Percentiles rank a stretch among this genome's conserved stretches.
These are phyloP conservation scores for Prunus kanzakura DNA, from an alignment of 306 rosid genomes.

Conservation along the genomic window DNA sequence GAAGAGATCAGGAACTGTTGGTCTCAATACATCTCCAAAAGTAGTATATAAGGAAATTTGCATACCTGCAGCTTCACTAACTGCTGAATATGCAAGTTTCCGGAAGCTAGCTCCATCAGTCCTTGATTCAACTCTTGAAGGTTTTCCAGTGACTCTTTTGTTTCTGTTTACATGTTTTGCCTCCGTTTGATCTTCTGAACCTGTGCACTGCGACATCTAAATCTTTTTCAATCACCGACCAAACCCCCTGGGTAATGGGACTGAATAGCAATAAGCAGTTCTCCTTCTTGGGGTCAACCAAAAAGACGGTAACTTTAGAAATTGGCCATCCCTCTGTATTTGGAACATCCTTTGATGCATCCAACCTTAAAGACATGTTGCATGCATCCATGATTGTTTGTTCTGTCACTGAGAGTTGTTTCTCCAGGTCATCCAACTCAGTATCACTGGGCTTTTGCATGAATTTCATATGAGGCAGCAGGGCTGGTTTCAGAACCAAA, in stretches of 20 bases:
- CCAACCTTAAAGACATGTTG: conserved; percentile 49
- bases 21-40: neutral
- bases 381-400: conserved; percentile 70
- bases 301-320: conserved; percentile 69
- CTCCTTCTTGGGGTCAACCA: conserved; percentile 61
- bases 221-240: conserved; percentile 72
- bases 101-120: conserved; percentile 37
- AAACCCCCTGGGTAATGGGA: conserved; percentile 58
- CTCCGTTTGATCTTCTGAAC: conserved; percentile 34
- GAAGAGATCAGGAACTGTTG: neutral
- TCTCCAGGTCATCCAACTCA: conserved; percentile 51
- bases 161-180: conserved; percentile 31
- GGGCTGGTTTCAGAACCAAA: conserved; percentile 54
- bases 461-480: conserved; percentile 57
- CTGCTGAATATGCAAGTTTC: conserved; percentile 68
- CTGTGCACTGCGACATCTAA: conserved; percentile 35
- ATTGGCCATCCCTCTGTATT: conserved; percentile 67
- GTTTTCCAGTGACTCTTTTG: conserved; percentile 45
- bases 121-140: conserved; percentile 39
- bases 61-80: conserved; percentile 68
- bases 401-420: conserved; percentile 69
- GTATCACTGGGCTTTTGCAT: conserved; percentile 51
- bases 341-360: conserved; percentile 56
- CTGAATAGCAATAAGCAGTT: conserved; percentile 49
- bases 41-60: conserved; percentile 11